Evolutionary conservation across 2,329 filamentous ascomycete genomes (phyloP), one percentile per base, ranked within the genome.

Genomic region (Mariannaea elegans): DNA sequence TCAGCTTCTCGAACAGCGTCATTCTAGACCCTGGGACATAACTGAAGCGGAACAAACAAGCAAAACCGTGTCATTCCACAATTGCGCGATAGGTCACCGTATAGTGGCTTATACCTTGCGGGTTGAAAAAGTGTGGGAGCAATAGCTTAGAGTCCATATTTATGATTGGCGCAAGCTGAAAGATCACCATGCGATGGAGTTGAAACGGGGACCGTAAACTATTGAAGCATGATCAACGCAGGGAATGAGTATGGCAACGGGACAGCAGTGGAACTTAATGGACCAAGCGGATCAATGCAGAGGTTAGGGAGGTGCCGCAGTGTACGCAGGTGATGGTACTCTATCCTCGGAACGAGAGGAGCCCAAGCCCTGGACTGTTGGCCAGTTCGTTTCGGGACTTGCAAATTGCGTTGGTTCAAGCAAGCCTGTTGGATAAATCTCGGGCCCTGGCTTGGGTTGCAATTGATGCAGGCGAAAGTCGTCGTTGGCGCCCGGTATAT

Each of bases 171-270:
- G 62, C 49, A 48, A 38, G 52, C 59, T 58, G 49, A 53, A 46
- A 62, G 67, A 68, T 70, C 67, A 61, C 44, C 67, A 61, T 39
- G 50, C 45, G 49, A 61, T 54, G 38, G 61, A 60, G 64, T 70
- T 65, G 62, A 70, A 66, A 62, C 32, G 7, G 56, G 29, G 32
- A 32, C 42, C 57, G 52, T 57, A 48, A 44, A 60, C 63, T 61
- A 38, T 62, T 48, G 42, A 47, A 49, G 65, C 65, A 70, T 70
- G 67, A 70, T 70, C 67, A 63, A 53, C 67, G 53, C 65, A 70
- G 65, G 67, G 67, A 61, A 46, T 24, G 34, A 63, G 56, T 50
- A 44, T 60, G 64, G 59, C 56, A 65, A 62, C 55, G 59, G 51
- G 51, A 49, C 45, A 50, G 36, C 47, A 59, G 61, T 66, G 64